Percentiles rank a stretch among this genome's conserved stretches.
Evolutionary conservation across 208 protist species (phyloP).

Genomic region (Crithidia expoeki): DNA sequence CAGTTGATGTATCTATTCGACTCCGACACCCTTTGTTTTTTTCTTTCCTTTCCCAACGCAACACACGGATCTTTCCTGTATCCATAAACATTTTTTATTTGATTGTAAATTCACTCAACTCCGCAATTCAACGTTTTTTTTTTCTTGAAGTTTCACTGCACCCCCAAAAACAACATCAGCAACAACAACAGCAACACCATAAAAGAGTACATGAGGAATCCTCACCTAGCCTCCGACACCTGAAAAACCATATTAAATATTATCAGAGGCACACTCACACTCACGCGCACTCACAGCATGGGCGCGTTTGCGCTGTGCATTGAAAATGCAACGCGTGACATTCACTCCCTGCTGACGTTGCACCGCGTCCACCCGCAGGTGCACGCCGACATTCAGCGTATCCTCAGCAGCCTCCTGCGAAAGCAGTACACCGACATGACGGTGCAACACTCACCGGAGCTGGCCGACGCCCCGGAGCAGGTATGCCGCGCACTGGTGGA

Average conservation of each 20-base stretch:
- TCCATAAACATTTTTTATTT: no score
- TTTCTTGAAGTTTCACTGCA: conserved; percentile 5
- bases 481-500: conserved; percentile 61
- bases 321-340: conserved; percentile 71
- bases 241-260: no score
- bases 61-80: no score
- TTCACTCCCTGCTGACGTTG: conserved; percentile 69
- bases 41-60: no score
- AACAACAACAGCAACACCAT: no score
- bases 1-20: no score
- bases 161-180: no score
- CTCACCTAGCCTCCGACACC: no score
- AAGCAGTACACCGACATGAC: conserved; percentile 55
- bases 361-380: conserved; percentile 89
- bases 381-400: conserved; percentile 64
- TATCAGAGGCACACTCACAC: no score
- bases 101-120: no score
- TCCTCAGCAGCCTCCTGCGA: conserved; percentile 54
- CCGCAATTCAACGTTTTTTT: conserved; percentile 10
- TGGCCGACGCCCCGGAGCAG: conserved; percentile 47
- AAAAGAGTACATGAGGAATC: no score
- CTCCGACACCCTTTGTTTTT: no score
- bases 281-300: conserved; percentile 30
- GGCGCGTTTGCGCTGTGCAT: conserved; percentile 66
- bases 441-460: conserved; percentile 35